Evolutionary conservation across 2,329 filamentous ascomycete species (phyloP), one percentile per base, ranked within the genome.

Genomic region (Neofusicoccum kwambonambiense): DNA sequence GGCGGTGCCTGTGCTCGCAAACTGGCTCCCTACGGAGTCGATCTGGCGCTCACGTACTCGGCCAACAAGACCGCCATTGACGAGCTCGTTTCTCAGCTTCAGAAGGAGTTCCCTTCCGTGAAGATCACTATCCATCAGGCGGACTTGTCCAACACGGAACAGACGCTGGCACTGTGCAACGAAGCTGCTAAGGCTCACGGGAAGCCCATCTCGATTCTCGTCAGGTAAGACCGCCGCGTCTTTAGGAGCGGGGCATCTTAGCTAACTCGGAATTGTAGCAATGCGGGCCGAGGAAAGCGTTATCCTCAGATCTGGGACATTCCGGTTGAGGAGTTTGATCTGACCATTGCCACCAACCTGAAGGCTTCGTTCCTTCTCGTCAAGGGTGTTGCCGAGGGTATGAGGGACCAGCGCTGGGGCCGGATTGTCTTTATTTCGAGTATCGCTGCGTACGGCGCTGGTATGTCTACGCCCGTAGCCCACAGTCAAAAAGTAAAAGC

Each of bases 201-300:
- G 11, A 79, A 84, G 64, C 79, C 80, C 1, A 86, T 86, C 0
- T 86, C 90, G 70, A 89, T 91, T 22, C 77, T 90, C 2, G 74
- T 91, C 31, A 60, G 56, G 56, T 60, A 22, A 27, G 42, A 44
- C 6, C 7, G 9, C 6, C 85, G 84, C 37, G 41, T 11, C 9
- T 6, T 8, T 2, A 11, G 12, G 4, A 37, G 17, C 27, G 27
- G 27, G 13, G 5, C 6, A 7, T 44, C 5, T 13, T 12, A 9
- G 17, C 42, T 60, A 11, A 60, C 42, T 4, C 17, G 6, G 31
- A 22, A 34, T 31, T 51, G 27, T 34, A 64, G 62, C 54, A 91
- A 91, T 70, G 89, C 89, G 1, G 88, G 88, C 0, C 83, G 88
- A 68, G 88, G 87, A 45, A 87, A 87, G 71, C 81, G 87, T n/a